Conservation (phyloP, 2,329 filamentous ascomycete species). For the Pestalotiopsis sp. region DNA sequence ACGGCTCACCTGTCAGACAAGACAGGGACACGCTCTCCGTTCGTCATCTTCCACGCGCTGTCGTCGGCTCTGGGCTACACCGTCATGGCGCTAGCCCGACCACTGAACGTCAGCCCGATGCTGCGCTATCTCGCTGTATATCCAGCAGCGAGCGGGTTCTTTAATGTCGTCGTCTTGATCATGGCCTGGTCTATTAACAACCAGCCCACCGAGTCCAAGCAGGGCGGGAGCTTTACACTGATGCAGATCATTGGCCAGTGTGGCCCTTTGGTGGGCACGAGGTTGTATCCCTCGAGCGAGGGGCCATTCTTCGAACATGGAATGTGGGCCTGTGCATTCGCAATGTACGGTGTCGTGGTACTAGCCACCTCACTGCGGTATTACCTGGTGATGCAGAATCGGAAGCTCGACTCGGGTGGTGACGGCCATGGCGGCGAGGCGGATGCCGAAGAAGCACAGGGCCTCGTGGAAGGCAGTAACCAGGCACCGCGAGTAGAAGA, state of each 20-base stretch:
- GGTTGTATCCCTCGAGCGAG: conserved; percentile 62
- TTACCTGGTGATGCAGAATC: conserved; percentile 54
- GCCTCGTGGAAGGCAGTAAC: conserved; percentile 7
- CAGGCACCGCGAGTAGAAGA: neutral
- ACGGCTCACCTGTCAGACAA: conserved; percentile 75
- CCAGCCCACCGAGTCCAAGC: conserved; percentile 66
- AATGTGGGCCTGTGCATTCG: conserved; percentile 62
- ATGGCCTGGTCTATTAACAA: conserved; percentile 92
- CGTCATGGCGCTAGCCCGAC: conserved; percentile 60
- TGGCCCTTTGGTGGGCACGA: conserved; percentile 70
- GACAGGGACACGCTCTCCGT: conserved; percentile 59
- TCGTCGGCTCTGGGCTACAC: conserved; percentile 63
- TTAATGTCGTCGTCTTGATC: conserved; percentile 79
- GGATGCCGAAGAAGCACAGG: conserved; percentile 15
- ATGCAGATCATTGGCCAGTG: conserved; percentile 81
- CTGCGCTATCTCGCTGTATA: conserved; percentile 74
- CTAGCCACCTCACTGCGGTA: conserved; percentile 54
- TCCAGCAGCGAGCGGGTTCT: conserved; percentile 78
- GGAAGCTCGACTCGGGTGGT: conserved; percentile 34
- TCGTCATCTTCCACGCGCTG: conserved; percentile 68
- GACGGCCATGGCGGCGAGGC: neutral
- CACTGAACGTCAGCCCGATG: conserved; percentile 41
- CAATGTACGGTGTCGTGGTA: conserved; percentile 61
- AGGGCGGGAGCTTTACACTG: conserved; percentile 76
- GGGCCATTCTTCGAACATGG: conserved; percentile 62